A percentile compares a stretch with the other conserved stretches of the same genome.
Evolutionary conservation across 2,329 filamentous ascomycete species (phyloP).

Genomic region (Fragosphaeria purpurea): DNA sequence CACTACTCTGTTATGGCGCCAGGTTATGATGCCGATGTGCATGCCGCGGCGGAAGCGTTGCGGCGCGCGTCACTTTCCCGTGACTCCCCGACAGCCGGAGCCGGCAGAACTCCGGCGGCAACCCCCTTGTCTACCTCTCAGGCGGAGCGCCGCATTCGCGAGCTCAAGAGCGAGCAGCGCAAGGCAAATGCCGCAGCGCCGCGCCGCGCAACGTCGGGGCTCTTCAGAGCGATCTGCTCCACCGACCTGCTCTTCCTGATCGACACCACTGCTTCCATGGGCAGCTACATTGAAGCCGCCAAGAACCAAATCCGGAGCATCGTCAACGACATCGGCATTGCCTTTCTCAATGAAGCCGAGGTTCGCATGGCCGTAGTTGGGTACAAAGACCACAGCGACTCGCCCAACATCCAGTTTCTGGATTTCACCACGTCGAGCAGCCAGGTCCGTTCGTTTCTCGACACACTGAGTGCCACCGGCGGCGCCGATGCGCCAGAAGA

Average conservation of each 20-base stretch:
- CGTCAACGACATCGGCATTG: constrained; percentile 20
- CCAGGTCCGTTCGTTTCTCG: constrained; percentile 17
- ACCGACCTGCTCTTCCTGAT: constrained; percentile 29
- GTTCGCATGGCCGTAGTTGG: constrained; percentile 25
- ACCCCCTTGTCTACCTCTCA: background rate
- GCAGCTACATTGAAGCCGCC: constrained; percentile 20
- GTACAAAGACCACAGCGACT: constrained; percentile 25
- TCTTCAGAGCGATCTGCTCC: constrained; percentile 24
- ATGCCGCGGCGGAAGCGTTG: too few relatives aligned
- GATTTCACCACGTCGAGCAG: constrained; percentile 20
- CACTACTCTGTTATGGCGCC: too few relatives aligned
- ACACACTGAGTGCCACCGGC: constrained; percentile 15
- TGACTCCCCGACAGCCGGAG: too few relatives aligned
- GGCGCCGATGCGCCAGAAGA: constrained; percentile 25
- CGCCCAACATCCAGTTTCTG: constrained; percentile 18
- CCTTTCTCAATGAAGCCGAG: constrained; percentile 24
- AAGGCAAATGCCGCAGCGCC: constrained; percentile 1
- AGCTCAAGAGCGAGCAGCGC: constrained; percentile 11
- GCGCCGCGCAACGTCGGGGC: constrained; percentile 12
- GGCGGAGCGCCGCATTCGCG: constrained; percentile 9
- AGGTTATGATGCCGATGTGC: too few relatives aligned
- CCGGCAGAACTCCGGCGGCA: too few relatives aligned
- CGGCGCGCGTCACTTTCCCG: too few relatives aligned
- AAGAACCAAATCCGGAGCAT: constrained; percentile 25
- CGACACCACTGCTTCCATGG: constrained; percentile 27